A percentile compares a stretch with the other conserved stretches of the same genome.
Conservation (phyloP, 1,284 basidiomycete species). For the Lentinus polychrous region DNA sequence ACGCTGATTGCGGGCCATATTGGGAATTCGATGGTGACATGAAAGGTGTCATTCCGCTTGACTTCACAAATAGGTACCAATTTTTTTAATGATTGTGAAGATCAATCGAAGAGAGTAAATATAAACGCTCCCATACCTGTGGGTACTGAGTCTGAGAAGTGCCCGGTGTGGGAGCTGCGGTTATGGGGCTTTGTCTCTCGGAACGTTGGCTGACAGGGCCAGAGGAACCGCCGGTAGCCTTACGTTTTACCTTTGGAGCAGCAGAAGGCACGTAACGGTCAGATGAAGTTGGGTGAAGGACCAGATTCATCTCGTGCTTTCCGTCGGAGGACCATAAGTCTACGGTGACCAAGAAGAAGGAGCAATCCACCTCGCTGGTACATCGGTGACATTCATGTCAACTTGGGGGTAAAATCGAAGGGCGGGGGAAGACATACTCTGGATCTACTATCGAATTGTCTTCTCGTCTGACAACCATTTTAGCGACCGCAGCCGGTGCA, state of each 20-base stretch:
- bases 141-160: slow-evolving; percentile 16
- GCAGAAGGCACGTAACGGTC: slow-evolving; percentile 61
- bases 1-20: slow-evolving; percentile 33
- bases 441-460: slow-evolving; percentile 67
- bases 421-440: slow-evolving; percentile 48
- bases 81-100: slow-evolving; percentile 3
- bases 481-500: slow-evolving; percentile 83
- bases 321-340: slow-evolving; percentile 84
- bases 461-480: slow-evolving; percentile 65
- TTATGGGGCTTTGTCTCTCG: slow-evolving; percentile 18
- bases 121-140: slow-evolving; percentile 15
- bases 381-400: slow-evolving; percentile 10
- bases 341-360: slow-evolving; percentile 83
- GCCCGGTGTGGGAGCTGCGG: slow-evolving; percentile 9
- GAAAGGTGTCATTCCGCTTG: slow-evolving; percentile 29
- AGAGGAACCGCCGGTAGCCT: slow-evolving; percentile 26
- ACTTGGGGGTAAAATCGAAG: slow-evolving; percentile 5
- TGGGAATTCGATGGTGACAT: slow-evolving; percentile 31
- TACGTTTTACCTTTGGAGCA: slow-evolving; percentile 40
- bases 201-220: slow-evolving; percentile 17
- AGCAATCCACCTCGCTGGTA: slow-evolving; percentile 72
- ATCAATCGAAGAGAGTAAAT: neutral
- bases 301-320: slow-evolving; percentile 77
- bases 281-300: slow-evolving; percentile 73
- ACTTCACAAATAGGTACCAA: slow-evolving; percentile 14